Evolutionary conservation across 139 green algal genomes (phyloP), one percentile per base, ranked within the genome.

Genomic region (Coelastrella sp.): DNA sequence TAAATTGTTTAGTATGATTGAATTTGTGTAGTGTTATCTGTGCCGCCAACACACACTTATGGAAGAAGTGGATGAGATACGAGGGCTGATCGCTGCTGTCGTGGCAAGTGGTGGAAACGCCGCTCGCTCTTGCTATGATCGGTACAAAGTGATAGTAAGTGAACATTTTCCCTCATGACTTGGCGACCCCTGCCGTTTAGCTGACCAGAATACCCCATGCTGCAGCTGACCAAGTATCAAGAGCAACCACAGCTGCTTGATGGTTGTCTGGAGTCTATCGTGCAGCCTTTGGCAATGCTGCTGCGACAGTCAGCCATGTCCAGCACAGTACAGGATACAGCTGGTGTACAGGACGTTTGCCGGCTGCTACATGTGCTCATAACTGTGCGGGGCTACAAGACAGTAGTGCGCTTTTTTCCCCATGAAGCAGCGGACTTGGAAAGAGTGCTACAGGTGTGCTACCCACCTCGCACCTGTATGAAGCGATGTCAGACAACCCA

Each of bases 161-260:
- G 4, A 0, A 49, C 49, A 57, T 49, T 12, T 56, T 22, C 24
- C 79, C 68, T n/a, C 35, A 72, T 63, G 15, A 14, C 14, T 22
- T 49, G 20, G 72, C 24, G 59, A 57, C 24, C 22, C 24, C 5
- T 68, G 20, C 24, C 14, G 25, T 76, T 10, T 7, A 72, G 7
- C 22, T 20, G 4, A 22, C 56, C 8, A 24, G 22, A 6, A 15
- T 6, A 58, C 9, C 72, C 11, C 70, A 35, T 25, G 25, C 70
- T 56, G 80, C 95, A 99, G 96, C 92, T 99, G 10, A 94, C 92
- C 85, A 97, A 98, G 91, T 99, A 99, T 90, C 96, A 98, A 82
- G 98, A 99, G 94, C 96, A 99, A 84, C 91, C 96, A 8, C 95
- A 99, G 93, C 94, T 99, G 72, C 95, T 99, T 68, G 98, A 99